phyloP scores from a whole-genome alignment of 1,139 yeast species.

The Debaryomycetaceae sp. region DNA sequence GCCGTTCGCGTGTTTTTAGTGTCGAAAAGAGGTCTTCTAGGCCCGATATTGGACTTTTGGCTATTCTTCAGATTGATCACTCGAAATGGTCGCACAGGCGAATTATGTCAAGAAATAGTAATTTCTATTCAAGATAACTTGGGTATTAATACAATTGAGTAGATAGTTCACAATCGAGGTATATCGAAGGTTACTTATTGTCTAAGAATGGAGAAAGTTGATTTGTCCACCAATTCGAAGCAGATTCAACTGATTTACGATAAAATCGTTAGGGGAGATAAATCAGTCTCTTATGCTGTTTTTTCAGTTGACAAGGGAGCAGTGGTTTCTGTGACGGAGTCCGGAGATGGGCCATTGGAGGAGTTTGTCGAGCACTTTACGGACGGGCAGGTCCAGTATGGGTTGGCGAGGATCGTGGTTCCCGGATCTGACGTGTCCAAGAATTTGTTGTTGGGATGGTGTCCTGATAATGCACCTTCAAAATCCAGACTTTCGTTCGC shows the following conservation, averaged over 20 bases:
- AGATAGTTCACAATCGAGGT: not conserved
- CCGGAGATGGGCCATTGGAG: conserved; percentile 63
- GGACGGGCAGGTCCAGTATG: conserved; percentile 89
- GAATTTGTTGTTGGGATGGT: conserved; percentile 87
- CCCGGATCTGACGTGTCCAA: conserved; percentile 88
- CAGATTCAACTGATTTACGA: conserved; percentile 62
- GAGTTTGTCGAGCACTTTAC: conserved; percentile 81
- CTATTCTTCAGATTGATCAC: not conserved
- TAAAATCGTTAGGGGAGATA: conserved; percentile 60
- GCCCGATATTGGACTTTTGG: no score
- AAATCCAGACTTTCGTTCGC: conserved; percentile 74
- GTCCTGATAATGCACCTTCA: conserved; percentile 82
- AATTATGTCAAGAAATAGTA: not conserved
- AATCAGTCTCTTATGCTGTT: conserved; percentile 55
- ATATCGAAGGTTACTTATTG: not conserved
- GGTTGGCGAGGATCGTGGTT: conserved; percentile 81
- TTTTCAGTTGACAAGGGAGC: conserved; percentile 59
- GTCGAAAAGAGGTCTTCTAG: no score
- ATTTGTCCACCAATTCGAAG: conserved; percentile 54
- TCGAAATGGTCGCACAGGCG: not conserved
- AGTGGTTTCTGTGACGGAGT: conserved; percentile 53
- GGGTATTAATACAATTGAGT: not conserved
- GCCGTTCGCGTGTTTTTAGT: no score
- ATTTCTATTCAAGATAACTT: not conserved
- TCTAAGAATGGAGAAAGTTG: conserved; percentile 50